Base-by-base conservation (phyloP, 352 stramenopile genomes). In the Pythium aristosporum region DNA sequence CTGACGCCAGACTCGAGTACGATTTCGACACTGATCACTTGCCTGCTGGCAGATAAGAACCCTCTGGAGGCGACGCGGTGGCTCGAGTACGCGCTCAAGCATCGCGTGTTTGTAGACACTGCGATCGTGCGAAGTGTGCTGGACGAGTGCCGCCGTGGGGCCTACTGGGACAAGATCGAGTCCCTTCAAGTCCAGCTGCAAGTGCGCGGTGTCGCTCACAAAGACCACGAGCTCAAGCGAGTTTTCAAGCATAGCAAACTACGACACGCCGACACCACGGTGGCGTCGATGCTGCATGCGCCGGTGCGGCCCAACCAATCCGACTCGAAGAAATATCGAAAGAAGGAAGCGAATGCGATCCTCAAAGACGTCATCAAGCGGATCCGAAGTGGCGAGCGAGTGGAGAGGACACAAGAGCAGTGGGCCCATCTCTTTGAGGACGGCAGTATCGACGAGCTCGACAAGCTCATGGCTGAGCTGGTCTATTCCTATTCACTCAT, bases 1-100 rank as follows among this genome's bases (percentile, higher is more conserved):
- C 34, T 91, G 10, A 34, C 63, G 43, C 67, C 74, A 0, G 70
- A 91, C 23, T 61, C 39, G 16, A 76, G 79, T n/a, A 88, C 80
- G 16, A 67, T 77, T 6, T 55, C 74, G 4, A 80, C 65, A 9
- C 63, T 92, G 7, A 59, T 82, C 8, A 46, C 76, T 39, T 76
- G 77, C 54, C 56, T 92, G 23, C 49, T 91, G 8, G 49, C 75
- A 37, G 74, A 84, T 36, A 62, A 63, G 13, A 60, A 67, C 28
- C 18, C 46, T 2, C 16, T 61, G 15, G 57, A 70, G 21, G 62
- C 57, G 1, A 11, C 62, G 3, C 51, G 57, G 1, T 74, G 67
- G 67, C 28, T 67, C 42, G 61, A 69, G 28, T 65, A 53, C 23
- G 67, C 57, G 18, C 15, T 74, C 0, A 48, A 59, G 15, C 56